These are phyloP conservation scores for Lentinula aciculospora DNA, from an alignment of 768 basidiomycete species.

Conservation along the genomic window DNA sequence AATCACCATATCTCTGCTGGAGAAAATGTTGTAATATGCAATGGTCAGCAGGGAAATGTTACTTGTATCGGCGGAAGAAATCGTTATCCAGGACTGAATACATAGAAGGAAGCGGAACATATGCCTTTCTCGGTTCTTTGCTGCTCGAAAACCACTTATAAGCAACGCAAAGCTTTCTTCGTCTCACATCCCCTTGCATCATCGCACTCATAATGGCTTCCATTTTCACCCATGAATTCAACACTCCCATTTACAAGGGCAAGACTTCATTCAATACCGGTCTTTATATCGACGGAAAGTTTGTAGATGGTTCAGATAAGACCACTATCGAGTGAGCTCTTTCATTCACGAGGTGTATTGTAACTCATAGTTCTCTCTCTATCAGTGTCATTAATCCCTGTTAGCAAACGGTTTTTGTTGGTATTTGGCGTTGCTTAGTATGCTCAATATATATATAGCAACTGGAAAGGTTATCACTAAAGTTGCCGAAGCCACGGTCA, in stretches of 20 bases:
- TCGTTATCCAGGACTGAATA: too few relatives aligned
- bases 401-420: slow-evolving; percentile 4
- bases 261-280: slow-evolving; percentile 44
- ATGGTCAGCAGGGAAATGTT: too few relatives aligned
- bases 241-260: slow-evolving; percentile 39
- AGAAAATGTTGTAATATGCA: too few relatives aligned
- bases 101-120: not conserved
- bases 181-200: not conserved
- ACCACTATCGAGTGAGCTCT: slow-evolving; percentile 58
- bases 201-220: not conserved
- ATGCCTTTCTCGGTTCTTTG: not conserved
- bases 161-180: not conserved
- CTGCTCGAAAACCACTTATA: not conserved
- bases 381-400: slow-evolving; percentile 47
- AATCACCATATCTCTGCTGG: too few relatives aligned
- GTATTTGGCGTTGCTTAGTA: not conserved
- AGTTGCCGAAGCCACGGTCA: slow-evolving; percentile 44
- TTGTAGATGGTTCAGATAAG: slow-evolving; percentile 45
- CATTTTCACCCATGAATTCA: slow-evolving; percentile 21
- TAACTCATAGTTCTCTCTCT: not conserved
- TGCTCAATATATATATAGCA: slow-evolving; percentile 30
- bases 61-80: too few relatives aligned
- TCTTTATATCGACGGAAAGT: slow-evolving; percentile 70
- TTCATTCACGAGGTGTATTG: slow-evolving; percentile 12
- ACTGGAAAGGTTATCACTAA: slow-evolving; percentile 51